Percentiles rank a stretch among this genome's conserved stretches.
Evolutionary conservation across 2,329 filamentous ascomycete genomes (phyloP).

Genomic region (Arthroderma sp.): DNA sequence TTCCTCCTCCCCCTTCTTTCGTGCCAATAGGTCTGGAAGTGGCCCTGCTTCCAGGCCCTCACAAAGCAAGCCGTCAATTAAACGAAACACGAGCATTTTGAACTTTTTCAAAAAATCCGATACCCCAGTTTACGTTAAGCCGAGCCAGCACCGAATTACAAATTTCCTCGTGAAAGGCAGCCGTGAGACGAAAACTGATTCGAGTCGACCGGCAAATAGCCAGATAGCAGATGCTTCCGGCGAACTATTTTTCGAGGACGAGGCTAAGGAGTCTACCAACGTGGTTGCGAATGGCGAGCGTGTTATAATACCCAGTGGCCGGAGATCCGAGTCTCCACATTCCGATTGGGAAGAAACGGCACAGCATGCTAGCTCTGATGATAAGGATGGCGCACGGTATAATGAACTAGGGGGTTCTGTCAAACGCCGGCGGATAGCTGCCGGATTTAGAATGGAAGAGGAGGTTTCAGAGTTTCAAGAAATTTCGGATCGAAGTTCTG

Average conservation of each 20-base stretch:
- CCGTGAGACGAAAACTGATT: slow-evolving; percentile 12
- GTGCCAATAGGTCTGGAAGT: slow-evolving; percentile 1
- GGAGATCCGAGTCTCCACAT: slow-evolving; percentile 20
- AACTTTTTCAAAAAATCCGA: slow-evolving; percentile 62
- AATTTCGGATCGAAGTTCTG: background rate
- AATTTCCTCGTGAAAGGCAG: slow-evolving; percentile 22
- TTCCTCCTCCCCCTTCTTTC: slow-evolving; percentile 3
- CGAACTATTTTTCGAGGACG: slow-evolving; percentile 26
- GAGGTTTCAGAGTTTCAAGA: too few species aligned
- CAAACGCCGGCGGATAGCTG: slow-evolving; percentile 17
- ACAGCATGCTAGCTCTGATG: background rate
- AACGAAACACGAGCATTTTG: slow-evolving; percentile 51
- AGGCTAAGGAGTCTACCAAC: slow-evolving; percentile 3
- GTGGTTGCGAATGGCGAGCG: too few species aligned
- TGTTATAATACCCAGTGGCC: background rate
- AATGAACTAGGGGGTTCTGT: slow-evolving; percentile 20
- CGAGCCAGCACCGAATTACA: slow-evolving; percentile 42
- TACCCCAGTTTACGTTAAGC: slow-evolving; percentile 31
- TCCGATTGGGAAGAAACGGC: slow-evolving; percentile 20
- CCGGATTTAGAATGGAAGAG: too few species aligned
- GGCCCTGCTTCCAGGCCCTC: background rate
- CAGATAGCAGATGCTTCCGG: slow-evolving; percentile 9
- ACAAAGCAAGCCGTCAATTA: background rate
- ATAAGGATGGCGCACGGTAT: slow-evolving; percentile 6
- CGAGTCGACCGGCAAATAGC: background rate